Base-by-base conservation (phyloP, 176 grass and related monocot species). In the Coix lacrymajobi region DNA sequence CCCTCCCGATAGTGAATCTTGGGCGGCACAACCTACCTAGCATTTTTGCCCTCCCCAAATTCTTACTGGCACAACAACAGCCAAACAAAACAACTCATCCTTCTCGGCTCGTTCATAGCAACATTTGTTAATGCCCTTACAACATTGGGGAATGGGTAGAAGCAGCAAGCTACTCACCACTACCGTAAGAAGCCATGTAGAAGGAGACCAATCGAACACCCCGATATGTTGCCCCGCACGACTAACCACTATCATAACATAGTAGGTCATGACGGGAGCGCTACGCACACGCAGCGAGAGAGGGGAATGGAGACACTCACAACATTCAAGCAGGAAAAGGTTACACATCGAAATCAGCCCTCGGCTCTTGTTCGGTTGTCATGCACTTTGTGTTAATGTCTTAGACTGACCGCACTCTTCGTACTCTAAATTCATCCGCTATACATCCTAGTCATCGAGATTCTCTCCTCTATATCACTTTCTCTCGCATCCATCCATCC, bases 271-370 rank as follows among this genome's bases (percentile, higher is more conserved):
- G 51, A 0, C 11, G 3, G 45, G 8, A 12, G 60, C 28, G 61
- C 28, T 6, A 6, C 30, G 4, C 16, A 33, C 38, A 6, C 38
- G 30, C 19, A 5, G 17, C 26, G 52, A 28, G 8, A 15, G n/a
- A 28, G 71, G 37, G 19, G 65, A n/a, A 20, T 5, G 45, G 66
- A 33, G 34, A 32, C 62, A 73, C 90, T 89, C 83, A 97, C 95
- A 92, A 90, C 95, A 97, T 97, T 90, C 95, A 97, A 97, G 95
- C 30, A 92, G 95, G 84, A 97, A 97, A 80, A 97, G 49, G 88
- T 94, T 74, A 97, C 90, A 62, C 83, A 92, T 84, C 88, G 86
- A n/a, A n/a, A n/a, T n/a, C n/a, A n/a, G n/a, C n/a, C n/a, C n/a
- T n/a, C n/a, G n/a, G n/a, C n/a, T n/a, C n/a, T n/a, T n/a, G n/a